Conservation (phyloP, 148 eudicot species). For the Camellia lanceoleosa region DNA sequence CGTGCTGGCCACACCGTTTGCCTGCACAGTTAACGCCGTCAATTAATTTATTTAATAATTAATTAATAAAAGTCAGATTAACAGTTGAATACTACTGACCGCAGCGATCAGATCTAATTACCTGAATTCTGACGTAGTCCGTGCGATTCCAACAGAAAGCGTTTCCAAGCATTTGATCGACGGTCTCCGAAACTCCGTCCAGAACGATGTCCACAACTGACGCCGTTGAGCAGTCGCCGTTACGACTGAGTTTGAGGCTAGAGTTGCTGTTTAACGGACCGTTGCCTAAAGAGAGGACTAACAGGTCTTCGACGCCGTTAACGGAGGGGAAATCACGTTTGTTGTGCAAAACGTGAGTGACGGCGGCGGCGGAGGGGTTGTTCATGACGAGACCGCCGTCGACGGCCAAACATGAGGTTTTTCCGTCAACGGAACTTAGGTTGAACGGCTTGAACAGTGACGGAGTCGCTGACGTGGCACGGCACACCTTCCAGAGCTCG, state of each 20-base stretch:
- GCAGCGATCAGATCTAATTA: conserved; percentile 7
- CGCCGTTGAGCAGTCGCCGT: conserved; percentile 45
- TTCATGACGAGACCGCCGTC: conserved; percentile 72
- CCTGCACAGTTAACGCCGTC: conserved; percentile 42
- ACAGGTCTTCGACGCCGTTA: conserved; percentile 57
- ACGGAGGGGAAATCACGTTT: conserved; percentile 59
- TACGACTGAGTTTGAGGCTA: conserved; percentile 21
- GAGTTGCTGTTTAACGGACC: conserved; percentile 24
- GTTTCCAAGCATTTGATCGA: conserved; percentile 89
- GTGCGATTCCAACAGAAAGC: conserved; percentile 79
- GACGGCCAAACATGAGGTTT: conserved; percentile 41
- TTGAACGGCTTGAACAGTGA: conserved; percentile 43
- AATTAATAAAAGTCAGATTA: background rate
- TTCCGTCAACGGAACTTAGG: conserved; percentile 41
- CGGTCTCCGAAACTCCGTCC: conserved; percentile 89
- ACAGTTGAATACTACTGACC: background rate
- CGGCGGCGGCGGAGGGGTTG: conserved; percentile 61
- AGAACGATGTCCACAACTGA: conserved; percentile 58
- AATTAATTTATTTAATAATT: background rate
- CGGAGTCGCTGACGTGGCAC: conserved; percentile 58
- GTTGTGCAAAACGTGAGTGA: conserved; percentile 60
- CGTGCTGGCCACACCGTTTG: conserved; percentile 32
- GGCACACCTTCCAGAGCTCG: conserved; percentile 66
- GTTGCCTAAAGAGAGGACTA: conserved; percentile 57
- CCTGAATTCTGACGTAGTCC: conserved; percentile 92